phyloP scores from a whole-genome alignment of 225 moss, liverwort and hornwort genomes.

The Polytrichum commune region DNA sequence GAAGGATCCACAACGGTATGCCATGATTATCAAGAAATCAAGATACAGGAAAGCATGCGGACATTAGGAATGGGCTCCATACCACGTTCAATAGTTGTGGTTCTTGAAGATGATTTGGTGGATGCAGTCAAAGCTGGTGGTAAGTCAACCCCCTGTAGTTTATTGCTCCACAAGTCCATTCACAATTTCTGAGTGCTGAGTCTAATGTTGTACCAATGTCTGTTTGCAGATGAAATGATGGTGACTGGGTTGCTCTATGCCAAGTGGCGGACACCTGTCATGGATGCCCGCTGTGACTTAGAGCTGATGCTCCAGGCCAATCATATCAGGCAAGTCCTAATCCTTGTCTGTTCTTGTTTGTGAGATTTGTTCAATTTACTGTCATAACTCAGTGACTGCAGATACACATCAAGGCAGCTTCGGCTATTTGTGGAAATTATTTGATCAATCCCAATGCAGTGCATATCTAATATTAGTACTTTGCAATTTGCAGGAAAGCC shows the following conservation, averaged over 20 bases:
- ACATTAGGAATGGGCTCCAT: constrained; percentile 84
- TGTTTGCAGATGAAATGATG: constrained; percentile 69
- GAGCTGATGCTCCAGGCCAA: constrained; percentile 80
- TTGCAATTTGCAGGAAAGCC: constrained; percentile 52
- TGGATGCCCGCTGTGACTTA: constrained; percentile 89
- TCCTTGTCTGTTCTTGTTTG: background rate
- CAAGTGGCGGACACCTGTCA: constrained; percentile 72
- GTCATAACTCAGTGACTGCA: too few relatives aligned
- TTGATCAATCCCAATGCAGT: background rate
- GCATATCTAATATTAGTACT: background rate
- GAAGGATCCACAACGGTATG: constrained; percentile 53
- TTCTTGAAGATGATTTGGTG: constrained; percentile 92
- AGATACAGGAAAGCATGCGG: constrained; percentile 91
- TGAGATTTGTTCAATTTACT: too few relatives aligned
- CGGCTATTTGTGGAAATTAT: too few relatives aligned
- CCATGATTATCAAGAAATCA: constrained; percentile 97
- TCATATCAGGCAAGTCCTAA: constrained; percentile 57
- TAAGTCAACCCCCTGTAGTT: constrained; percentile 26
- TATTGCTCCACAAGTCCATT: too few relatives aligned
- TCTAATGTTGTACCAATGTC: too few relatives aligned
- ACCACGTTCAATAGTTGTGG: constrained; percentile 83
- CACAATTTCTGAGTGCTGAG: too few relatives aligned
- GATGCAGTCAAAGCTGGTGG: constrained; percentile 91
- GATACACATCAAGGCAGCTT: too few relatives aligned
- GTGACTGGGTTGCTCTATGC: constrained; percentile 86